Percentiles rank a stretch among this genome's conserved stretches.
These are phyloP conservation scores for Sonneratia alba DNA, from an alignment of 345 rosid species.

Conservation along the genomic window DNA sequence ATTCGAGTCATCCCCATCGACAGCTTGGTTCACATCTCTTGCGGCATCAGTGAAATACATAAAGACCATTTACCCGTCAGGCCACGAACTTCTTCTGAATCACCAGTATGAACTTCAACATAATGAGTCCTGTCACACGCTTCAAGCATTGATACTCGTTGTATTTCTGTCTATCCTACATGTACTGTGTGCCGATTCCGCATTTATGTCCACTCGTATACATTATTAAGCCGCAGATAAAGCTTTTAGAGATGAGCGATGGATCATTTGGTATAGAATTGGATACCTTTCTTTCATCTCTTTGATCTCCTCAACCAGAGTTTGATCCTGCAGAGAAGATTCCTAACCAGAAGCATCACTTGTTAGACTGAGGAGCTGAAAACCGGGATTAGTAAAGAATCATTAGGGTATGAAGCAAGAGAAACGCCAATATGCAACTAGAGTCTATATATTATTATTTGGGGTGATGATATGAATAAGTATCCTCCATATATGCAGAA, in stretches of 20 bases:
- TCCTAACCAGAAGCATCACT: neutral
- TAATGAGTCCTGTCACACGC: neutral
- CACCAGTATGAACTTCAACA: neutral
- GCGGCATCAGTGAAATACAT: neutral
- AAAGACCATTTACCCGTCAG: neutral
- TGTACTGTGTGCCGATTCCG: neutral
- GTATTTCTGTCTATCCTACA: no score
- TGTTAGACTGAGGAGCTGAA: neutral
- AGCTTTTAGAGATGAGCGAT: no score
- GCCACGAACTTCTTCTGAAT: neutral
- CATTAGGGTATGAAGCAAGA: no score
- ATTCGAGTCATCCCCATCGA: neutral
- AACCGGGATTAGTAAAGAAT: neutral
- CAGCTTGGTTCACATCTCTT: neutral
- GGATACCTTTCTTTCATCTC: slow-evolving; percentile 8
- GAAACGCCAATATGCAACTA: no score
- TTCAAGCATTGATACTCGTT: neutral
- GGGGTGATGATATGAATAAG: no score
- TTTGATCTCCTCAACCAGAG: slow-evolving; percentile 9
- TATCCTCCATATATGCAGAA: no score
- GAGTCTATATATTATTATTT: no score
- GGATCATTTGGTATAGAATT: neutral
- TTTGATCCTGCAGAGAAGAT: slow-evolving; percentile 6
- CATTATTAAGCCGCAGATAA: no score
- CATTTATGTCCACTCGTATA: no score